These are phyloP conservation scores for Syzygium malaccense DNA, from an alignment of 441 rosid genomes.

Conservation along the genomic window DNA sequence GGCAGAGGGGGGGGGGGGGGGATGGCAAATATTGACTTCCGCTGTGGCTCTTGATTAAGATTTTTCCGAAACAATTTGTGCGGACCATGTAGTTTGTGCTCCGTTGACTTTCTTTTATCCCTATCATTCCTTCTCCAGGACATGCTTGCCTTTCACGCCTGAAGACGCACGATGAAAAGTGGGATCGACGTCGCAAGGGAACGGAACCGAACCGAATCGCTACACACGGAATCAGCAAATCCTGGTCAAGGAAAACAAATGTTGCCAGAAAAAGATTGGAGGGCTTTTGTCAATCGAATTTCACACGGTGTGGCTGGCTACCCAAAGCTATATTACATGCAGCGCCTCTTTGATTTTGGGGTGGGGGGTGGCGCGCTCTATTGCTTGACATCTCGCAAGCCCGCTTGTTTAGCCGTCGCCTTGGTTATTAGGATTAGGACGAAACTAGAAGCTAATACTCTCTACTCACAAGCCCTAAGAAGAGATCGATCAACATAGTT, in stretches of 20 bases:
- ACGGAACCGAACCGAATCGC: not conserved
- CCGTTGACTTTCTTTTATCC: not conserved
- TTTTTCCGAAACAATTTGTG: not conserved
- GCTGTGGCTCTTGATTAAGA: not conserved
- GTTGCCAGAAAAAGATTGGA: not conserved
- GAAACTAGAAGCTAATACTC: not conserved
- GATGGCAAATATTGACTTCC: not conserved
- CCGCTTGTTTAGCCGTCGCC: not conserved
- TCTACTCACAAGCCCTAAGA: not conserved
- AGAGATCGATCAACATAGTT: not conserved
- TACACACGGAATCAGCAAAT: not conserved
- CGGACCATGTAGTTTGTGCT: not conserved
- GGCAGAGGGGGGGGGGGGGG: not conserved
- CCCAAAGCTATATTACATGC: not conserved
- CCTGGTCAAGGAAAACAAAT: not conserved
- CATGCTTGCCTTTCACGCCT: not conserved
- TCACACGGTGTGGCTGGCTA: not conserved
- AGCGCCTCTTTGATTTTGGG: not conserved
- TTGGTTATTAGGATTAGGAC: not conserved
- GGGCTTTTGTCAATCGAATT: not conserved
- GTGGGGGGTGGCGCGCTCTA: too few relatives aligned
- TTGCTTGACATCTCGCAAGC: not conserved
- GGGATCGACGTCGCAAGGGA: not conserved
- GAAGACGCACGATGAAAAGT: not conserved
- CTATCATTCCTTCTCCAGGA: not conserved